Evolutionary conservation across 768 basidiomycete genomes (phyloP).

Genomic region (Rhizopogon vinicolor): DNA sequence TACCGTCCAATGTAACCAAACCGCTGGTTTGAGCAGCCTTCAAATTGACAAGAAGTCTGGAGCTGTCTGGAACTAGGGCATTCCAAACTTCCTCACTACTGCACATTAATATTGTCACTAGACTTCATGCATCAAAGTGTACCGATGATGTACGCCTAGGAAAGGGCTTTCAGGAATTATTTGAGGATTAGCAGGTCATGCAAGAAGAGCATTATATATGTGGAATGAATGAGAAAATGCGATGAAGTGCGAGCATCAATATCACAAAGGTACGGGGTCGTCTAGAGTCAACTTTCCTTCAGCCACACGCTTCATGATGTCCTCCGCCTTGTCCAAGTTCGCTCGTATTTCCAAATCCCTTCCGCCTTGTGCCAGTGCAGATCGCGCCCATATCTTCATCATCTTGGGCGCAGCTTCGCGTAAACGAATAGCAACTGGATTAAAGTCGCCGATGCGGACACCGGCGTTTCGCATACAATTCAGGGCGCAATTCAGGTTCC

Average conservation of each 20-base stretch:
- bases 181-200: constrained; percentile 10
- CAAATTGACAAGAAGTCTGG: no score
- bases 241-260: no score
- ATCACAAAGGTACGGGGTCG: background rate
- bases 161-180: constrained; percentile 26
- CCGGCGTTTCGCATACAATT: background rate
- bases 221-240: background rate
- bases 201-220: no score
- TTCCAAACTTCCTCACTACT: no score
- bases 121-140: no score
- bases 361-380: background rate
- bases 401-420: constrained; percentile 8
- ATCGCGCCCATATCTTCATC: constrained; percentile 7
- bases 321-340: background rate
- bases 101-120: no score
- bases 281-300: background rate
- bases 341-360: background rate
- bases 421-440: background rate
- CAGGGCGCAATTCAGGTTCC: constrained; percentile 1
- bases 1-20: no score
- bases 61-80: no score
- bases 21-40: no score
- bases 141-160: constrained; percentile 22
- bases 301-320: background rate
- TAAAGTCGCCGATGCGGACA: background rate